A percentile compares a stretch with the other conserved stretches of the same genome.
Evolutionary conservation across 139 green algal genomes (phyloP).

Genomic region (Chlorella sp.): DNA sequence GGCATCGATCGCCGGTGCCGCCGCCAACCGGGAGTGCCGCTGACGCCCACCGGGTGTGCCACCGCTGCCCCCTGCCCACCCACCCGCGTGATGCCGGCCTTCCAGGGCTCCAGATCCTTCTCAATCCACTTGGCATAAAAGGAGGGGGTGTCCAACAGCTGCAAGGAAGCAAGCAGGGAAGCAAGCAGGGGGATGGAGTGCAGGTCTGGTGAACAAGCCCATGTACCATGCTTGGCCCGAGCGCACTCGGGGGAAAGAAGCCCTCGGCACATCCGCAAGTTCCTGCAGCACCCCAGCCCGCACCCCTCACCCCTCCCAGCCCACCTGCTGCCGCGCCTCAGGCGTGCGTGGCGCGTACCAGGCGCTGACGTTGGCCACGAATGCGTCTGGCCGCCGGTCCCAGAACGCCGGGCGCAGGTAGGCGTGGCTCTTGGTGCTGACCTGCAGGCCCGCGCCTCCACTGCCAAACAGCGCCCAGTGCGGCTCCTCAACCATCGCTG

Average conservation of each 20-base stretch:
- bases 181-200: neutral
- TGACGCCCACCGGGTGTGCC: neutral
- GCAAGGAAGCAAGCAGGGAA: neutral
- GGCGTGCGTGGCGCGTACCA: neutral
- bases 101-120: constrained; percentile 40
- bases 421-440: constrained; percentile 6
- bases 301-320: no score
- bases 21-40: neutral
- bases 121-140: constrained; percentile 31
- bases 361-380: constrained; percentile 5
- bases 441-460: no score
- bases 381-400: neutral
- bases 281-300: neutral
- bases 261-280: neutral
- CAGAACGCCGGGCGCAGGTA: constrained; percentile 2
- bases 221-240: neutral
- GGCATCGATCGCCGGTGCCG: no score
- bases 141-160: constrained; percentile 8
- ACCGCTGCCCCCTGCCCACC: neutral
- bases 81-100: constrained; percentile 34
- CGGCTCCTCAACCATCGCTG: no score
- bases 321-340: neutral
- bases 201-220: neutral
- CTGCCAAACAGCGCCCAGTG: no score
- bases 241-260: neutral